Percentiles rank a stretch among this genome's conserved stretches.
These are phyloP conservation scores for Ochetophila trinervis DNA, from an alignment of 306 rosid species.

Conservation along the genomic window DNA sequence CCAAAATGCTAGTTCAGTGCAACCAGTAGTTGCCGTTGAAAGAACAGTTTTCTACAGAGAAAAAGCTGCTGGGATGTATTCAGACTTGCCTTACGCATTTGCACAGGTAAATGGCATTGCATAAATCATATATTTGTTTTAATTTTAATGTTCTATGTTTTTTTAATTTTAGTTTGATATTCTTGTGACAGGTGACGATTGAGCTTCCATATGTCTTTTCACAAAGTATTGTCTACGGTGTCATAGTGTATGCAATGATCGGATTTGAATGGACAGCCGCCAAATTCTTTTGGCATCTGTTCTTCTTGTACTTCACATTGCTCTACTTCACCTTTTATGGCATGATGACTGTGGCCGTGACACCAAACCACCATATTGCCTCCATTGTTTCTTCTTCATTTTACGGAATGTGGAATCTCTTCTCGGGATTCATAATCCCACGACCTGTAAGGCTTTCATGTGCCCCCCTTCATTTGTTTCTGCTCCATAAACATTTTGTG, in stretches of 20 bases:
- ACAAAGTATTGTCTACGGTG: constrained; percentile 46
- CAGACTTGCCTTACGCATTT: constrained; percentile 64
- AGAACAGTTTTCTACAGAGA: constrained; percentile 77
- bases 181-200: constrained; percentile 44
- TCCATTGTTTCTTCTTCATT: constrained; percentile 55
- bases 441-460: constrained; percentile 43
- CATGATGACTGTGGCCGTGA: constrained; percentile 74
- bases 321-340: constrained; percentile 77
- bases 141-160: no score
- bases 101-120: constrained; percentile 41
- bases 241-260: constrained; percentile 75
- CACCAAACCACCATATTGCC: constrained; percentile 67
- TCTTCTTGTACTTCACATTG: constrained; percentile 67
- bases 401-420: constrained; percentile 64
- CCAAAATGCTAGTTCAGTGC: constrained; percentile 57
- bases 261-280: constrained; percentile 59
- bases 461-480: not conserved
- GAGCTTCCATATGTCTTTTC: constrained; percentile 57
- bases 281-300: constrained; percentile 69
- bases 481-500: not conserved
- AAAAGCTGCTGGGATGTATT: constrained; percentile 85
- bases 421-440: constrained; percentile 67
- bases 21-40: constrained; percentile 63
- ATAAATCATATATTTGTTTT: no score
- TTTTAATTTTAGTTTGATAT: not conserved